Conservation (phyloP, 805 yeast genomes). For the Ogataea saltuana region DNA sequence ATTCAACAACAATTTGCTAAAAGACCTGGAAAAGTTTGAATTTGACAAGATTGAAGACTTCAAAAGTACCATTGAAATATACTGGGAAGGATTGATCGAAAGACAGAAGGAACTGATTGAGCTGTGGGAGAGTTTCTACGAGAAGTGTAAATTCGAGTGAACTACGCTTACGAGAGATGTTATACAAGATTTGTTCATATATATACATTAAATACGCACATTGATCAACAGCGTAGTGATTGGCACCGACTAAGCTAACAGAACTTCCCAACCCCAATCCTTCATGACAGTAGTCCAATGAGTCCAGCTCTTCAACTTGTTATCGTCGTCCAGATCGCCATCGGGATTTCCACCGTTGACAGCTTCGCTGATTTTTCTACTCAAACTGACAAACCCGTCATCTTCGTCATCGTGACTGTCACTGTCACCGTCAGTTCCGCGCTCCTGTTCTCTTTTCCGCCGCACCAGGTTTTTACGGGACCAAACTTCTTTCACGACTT, state of each 20-base stretch:
- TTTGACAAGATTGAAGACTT: slow-evolving; percentile 77
- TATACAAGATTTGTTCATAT: not conserved
- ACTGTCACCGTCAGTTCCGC: slow-evolving; percentile 12
- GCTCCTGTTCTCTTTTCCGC: slow-evolving; percentile 27
- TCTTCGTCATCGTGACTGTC: slow-evolving; percentile 17
- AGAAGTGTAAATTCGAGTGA: slow-evolving; percentile 39
- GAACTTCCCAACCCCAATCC: slow-evolving; percentile 77
- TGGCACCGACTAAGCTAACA: slow-evolving; percentile 45
- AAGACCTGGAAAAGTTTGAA: slow-evolving; percentile 71
- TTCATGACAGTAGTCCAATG: slow-evolving; percentile 74
- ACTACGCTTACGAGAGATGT: not conserved
- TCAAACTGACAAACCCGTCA: slow-evolving; percentile 27
- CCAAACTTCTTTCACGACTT: slow-evolving; percentile 75
- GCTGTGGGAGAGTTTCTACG: slow-evolving; percentile 87
- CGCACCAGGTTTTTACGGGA: slow-evolving; percentile 52
- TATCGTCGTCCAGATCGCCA: slow-evolving; percentile 33
- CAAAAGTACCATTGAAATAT: slow-evolving; percentile 85
- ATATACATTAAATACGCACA: not conserved
- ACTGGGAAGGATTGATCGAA: slow-evolving; percentile 86
- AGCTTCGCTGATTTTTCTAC: slow-evolving; percentile 31
- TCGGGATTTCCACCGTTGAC: slow-evolving; percentile 45
- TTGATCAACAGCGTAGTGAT: not conserved
- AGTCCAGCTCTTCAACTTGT: slow-evolving; percentile 48
- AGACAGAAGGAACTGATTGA: slow-evolving; percentile 90
- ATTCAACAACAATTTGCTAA: slow-evolving; percentile 64